These are phyloP conservation scores for Dipteronia dyeriana DNA, from an alignment of 345 rosid species.

Conservation along the genomic window DNA sequence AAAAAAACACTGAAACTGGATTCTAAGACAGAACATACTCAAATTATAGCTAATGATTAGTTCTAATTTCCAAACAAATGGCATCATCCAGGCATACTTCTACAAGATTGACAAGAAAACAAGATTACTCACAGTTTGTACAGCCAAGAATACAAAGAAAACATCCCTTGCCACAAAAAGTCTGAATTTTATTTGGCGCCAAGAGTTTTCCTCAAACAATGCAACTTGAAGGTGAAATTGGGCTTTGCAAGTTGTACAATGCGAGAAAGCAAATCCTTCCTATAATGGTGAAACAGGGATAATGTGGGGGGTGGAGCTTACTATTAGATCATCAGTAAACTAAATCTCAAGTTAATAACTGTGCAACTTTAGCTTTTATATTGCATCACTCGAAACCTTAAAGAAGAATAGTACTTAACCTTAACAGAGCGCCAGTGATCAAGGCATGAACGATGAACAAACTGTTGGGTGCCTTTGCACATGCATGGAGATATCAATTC, in stretches of 20 bases:
- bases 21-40: neutral
- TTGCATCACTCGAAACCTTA: neutral
- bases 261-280: constrained; percentile 99
- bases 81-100: constrained; percentile 6
- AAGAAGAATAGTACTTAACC: constrained; percentile 27
- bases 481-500: constrained; percentile 96
- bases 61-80: neutral
- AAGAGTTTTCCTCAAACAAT: constrained; percentile 73
- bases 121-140: constrained; percentile 64
- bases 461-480: constrained; percentile 97
- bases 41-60: neutral
- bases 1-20: neutral
- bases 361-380: neutral
- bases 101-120: neutral
- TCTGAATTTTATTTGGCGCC: constrained; percentile 91
- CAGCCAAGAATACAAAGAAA: constrained; percentile 81
- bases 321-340: constrained; percentile 6
- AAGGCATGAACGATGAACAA: constrained; percentile 82
- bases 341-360: neutral
- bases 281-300: constrained; percentile 14
- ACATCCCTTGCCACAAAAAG: constrained; percentile 96
- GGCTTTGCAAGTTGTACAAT: constrained; percentile 90
- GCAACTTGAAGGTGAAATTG: constrained; percentile 79
- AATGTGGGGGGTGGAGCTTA: neutral
- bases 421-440: constrained; percentile 93